Evolutionary conservation across 257 asterid genomes (phyloP).

Genomic region (Penstemon eatonii): DNA sequence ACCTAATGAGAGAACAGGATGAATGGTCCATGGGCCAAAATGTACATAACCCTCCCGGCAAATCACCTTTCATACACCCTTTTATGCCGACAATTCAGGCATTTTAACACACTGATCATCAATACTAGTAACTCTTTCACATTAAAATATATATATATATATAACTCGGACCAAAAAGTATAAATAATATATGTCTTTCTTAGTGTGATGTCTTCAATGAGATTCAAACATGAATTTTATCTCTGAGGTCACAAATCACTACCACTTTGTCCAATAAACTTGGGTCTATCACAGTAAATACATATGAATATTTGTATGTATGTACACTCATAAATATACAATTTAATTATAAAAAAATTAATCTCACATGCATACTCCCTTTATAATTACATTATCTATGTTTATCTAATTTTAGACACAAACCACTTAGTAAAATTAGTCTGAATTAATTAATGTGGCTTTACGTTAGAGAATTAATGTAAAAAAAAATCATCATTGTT

Average conservation of each 20-base stretch:
- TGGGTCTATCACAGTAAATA: not conserved
- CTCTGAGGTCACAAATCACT: not conserved
- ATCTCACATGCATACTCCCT: too few species aligned
- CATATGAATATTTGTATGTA: too few species aligned
- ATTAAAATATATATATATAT: not conserved
- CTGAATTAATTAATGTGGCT: too few species aligned
- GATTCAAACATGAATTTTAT: too few species aligned
- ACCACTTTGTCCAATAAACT: not conserved
- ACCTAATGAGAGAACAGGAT: conserved; percentile 32
- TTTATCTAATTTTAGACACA: too few species aligned
- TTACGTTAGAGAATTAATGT: too few species aligned
- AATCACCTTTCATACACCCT: conserved; percentile 21
- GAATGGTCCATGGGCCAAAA: conserved; percentile 33
- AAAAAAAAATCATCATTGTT: too few species aligned
- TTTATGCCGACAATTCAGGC: conserved; percentile 42
- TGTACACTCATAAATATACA: too few species aligned
- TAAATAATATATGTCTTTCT: not conserved
- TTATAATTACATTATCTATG: too few species aligned
- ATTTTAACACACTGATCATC: conserved; percentile 6
- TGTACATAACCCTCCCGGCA: conserved; percentile 36
- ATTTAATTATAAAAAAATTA: too few species aligned
- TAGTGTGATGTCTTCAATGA: too few species aligned
- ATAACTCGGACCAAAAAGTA: not conserved
- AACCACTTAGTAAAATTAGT: too few species aligned
- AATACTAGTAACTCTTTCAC: not conserved